These are phyloP conservation scores for Fusarium austroafricanum DNA, from an alignment of 2,329 filamentous ascomycete species.

Conservation along the genomic window DNA sequence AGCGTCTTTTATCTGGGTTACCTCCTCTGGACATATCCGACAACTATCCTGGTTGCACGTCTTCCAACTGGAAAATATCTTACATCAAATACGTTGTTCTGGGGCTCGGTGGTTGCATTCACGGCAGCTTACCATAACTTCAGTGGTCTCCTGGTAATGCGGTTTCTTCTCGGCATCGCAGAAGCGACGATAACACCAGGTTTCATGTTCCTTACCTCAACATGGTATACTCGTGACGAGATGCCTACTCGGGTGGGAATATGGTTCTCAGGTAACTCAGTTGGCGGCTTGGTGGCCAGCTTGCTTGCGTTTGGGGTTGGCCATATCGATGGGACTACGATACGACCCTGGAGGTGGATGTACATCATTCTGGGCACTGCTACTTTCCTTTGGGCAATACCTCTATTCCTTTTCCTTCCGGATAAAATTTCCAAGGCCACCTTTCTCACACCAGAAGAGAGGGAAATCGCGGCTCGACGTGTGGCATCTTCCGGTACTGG, in stretches of 20 bases:
- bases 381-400: constrained; percentile 64
- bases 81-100: constrained; percentile 60
- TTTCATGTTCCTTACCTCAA: constrained; percentile 67
- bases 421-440: constrained; percentile 65
- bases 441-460: constrained; percentile 68
- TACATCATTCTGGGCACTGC: constrained; percentile 65
- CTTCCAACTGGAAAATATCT: constrained; percentile 62
- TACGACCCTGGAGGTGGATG: constrained; percentile 68
- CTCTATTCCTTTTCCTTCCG: constrained; percentile 62
- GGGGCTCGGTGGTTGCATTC: constrained; percentile 60
- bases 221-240: constrained; percentile 68
- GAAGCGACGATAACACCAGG: constrained; percentile 67
- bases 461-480: constrained; percentile 59
- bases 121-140: constrained; percentile 61
- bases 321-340: constrained; percentile 57
- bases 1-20: constrained; percentile 59
- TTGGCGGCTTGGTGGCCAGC: constrained; percentile 61
- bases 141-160: constrained; percentile 60
- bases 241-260: constrained; percentile 65
- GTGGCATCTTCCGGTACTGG: constrained; percentile 64
- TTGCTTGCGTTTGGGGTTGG: constrained; percentile 67
- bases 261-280: constrained; percentile 66
- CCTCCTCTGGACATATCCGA: constrained; percentile 62
- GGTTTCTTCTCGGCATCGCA: constrained; percentile 65
- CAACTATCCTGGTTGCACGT: constrained; percentile 60